These are phyloP conservation scores for Podila minutissima DNA, from an alignment of 192 early-diverging fungal genomes.

Conservation along the genomic window DNA sequence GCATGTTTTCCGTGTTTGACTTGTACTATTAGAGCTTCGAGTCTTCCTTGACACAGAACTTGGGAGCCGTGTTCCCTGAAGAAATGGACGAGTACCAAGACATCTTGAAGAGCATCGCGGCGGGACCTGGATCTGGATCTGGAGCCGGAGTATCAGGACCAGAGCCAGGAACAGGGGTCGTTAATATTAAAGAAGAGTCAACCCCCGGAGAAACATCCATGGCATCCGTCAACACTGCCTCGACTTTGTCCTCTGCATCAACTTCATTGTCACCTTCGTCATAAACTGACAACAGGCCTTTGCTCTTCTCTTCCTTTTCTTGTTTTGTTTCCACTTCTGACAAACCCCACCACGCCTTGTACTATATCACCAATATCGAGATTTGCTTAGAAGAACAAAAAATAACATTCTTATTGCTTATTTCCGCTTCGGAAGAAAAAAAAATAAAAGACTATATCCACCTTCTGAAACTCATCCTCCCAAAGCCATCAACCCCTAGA, in stretches of 20 bases:
- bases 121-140: neutral
- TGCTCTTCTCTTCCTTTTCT: too few relatives aligned
- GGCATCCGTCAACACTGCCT: neutral
- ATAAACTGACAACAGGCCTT: neutral
- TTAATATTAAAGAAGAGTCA: neutral
- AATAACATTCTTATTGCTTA: too few relatives aligned
- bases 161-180: neutral
- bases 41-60: constrained; percentile 27
- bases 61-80: constrained; percentile 34
- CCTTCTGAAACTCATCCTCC: too few relatives aligned
- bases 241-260: neutral
- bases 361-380: too few relatives aligned
- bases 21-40: constrained; percentile 22
- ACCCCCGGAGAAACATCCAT: neutral
- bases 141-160: neutral
- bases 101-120: constrained; percentile 1
- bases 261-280: neutral
- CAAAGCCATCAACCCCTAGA: too few relatives aligned
- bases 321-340: too few relatives aligned
- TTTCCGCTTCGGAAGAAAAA: too few relatives aligned
- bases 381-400: too few relatives aligned
- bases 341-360: too few relatives aligned
- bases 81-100: constrained; percentile 32
- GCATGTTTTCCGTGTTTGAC: neutral
- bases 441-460: too few relatives aligned